Evolutionary conservation across 805 yeast genomes (phyloP), one percentile per base, ranked within the genome.

Genomic region (Starmerella vitae): DNA sequence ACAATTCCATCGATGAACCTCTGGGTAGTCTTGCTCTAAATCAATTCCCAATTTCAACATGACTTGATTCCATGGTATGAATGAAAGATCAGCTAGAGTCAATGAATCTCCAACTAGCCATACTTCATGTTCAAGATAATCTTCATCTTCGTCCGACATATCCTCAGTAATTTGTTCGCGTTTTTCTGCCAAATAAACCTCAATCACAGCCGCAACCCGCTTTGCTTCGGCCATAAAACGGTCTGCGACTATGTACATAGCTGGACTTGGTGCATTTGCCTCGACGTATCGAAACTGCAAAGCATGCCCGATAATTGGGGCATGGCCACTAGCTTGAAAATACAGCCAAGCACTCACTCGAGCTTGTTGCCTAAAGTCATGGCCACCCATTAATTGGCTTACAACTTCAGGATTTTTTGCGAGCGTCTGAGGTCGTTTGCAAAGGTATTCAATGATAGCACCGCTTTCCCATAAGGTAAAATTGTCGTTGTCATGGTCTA

Each of bases 301-400:
- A 7, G 96, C 95, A 61, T 86, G 96, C 15, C 96, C 96, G 51
- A 86, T 81, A 94, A 86, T 86, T n/a, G 96, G 95, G 0, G 96
- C 94, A 57, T 85, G 96, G 5, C 97, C 96, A 4, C 93, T 79
- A 3, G 95, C 84, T 62, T 86, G 97, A 66, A 86, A 86, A 55
- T 83, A 86, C 28, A 88, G 66, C 95, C 96, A 86, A 5, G 85
- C 73, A 44, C 74, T 70, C 42, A 86, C 83, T 57, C 79, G 88
- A 3, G 86, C 69, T 62, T 84, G 94, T 47, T 83, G 94, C 12
- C 72, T 66, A 38, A 78, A 57, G 54, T 78, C 78, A 38, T 73
- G 76, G 3, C 93, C 75, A 84, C 93, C 88, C 38, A 84, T 69
- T 21, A 74, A 72, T 33, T 35, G 48, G 12, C 37, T 65, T 40